phyloP scores from a whole-genome alignment of 2,329 filamentous ascomycete genomes.

The Clonostachys sp. region DNA sequence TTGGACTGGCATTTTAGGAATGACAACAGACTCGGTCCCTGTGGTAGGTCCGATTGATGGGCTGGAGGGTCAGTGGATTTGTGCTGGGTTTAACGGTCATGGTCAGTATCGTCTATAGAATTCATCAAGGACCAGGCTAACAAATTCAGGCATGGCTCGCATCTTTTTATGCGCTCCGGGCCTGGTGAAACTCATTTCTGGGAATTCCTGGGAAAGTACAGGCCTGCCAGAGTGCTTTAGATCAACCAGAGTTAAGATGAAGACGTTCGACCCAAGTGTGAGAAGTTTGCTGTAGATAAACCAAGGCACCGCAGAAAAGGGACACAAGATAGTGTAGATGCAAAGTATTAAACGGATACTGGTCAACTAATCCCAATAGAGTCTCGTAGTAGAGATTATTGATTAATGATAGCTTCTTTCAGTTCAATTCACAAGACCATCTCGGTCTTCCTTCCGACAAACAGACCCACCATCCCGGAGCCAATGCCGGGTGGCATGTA shows the following conservation, averaged over 20 bases:
- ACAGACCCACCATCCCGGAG: no score
- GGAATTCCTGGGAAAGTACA: slow-evolving; percentile 27
- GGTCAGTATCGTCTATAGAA: not conserved
- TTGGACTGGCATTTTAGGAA: slow-evolving; percentile 41
- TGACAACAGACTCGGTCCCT: slow-evolving; percentile 40
- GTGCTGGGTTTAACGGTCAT: slow-evolving; percentile 36
- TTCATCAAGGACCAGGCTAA: not conserved
- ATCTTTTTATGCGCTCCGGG: slow-evolving; percentile 41
- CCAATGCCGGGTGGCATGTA: no score
- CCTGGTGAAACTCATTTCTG: slow-evolving; percentile 31
- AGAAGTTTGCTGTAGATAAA: no score
- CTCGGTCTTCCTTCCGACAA: no score
- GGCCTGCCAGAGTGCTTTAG: slow-evolving; percentile 14
- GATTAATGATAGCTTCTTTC: no score
- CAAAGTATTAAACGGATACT: no score
- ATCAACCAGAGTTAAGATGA: not conserved
- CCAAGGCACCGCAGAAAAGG: no score
- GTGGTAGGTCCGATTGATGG: slow-evolving; percentile 34
- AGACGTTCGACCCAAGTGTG: no score
- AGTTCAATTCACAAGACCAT: no score
- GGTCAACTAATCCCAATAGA: no score
- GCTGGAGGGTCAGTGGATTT: slow-evolving; percentile 37
- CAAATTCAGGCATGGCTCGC: slow-evolving; percentile 24
- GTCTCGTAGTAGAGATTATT: no score
- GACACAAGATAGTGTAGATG: no score